Evolutionary conservation across 768 basidiomycete species (phyloP), one percentile per base, ranked within the genome.

Genomic region (Terana coerulea): DNA sequence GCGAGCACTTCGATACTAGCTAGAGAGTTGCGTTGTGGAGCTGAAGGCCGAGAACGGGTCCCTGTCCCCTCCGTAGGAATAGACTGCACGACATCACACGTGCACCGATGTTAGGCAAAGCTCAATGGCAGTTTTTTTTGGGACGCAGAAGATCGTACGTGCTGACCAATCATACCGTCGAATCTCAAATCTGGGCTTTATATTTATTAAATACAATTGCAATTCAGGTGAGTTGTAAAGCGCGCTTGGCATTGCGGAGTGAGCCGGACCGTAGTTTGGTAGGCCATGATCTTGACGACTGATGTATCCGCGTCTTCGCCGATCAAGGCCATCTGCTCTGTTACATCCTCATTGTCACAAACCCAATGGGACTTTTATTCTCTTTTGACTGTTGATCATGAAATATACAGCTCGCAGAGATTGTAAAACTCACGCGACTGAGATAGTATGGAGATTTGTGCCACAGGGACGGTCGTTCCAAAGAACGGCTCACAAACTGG

Each of bases 391-490:
- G n/a, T n/a, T n/a, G n/a, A n/a, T n/a, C n/a, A 39, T 2, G 52
- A 21, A 41, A 17, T 49, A 52, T 10, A 47, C n/a, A 30, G 15
- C 28, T 39, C 24, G 49, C 22, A 9, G 36, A 34, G 28, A 37
- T 37, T 24, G 33, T 22, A 2, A n/a, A n/a, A n/a, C n/a, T n/a
- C n/a, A n/a, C n/a, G n/a, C n/a, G n/a, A n/a, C n/a, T n/a, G n/a
- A n/a, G n/a, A n/a, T 12, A 56, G 52, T 81, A 84, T 26, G 81
- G 73, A 3, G 72, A 68, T 15, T 67, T 69, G 45, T 77, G 75
- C 74, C 80, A 81, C 35, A 56, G 64, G 12, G 67, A 71, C 34
- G 75, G 70, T 29, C 57, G 60, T 15, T 61, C 59, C 19, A 72
- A 58, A 47, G 61, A 62, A 34, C 59, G 63, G 14, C 71, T 62